phyloP scores from a whole-genome alignment of 306 rosid genomes.

The Medicago truncatula region DNA sequence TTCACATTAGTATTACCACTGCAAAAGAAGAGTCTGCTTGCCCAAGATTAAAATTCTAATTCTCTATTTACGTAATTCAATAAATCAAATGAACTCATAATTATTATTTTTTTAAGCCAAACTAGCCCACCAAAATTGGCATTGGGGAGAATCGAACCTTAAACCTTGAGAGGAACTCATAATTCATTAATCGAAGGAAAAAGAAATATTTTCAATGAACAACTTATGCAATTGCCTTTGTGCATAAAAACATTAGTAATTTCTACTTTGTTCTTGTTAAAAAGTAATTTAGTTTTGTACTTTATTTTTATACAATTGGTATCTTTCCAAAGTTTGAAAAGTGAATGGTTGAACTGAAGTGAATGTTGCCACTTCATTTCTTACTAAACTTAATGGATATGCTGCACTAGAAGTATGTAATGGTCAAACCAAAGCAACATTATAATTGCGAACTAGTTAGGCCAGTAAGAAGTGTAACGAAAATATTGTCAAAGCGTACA shows the following conservation, averaged over 20 bases:
- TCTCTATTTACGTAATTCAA: not conserved
- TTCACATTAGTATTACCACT: slow-evolving; percentile 14
- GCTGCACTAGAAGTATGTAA: not conserved
- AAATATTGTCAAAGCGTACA: slow-evolving; percentile 1
- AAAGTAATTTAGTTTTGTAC: not conserved
- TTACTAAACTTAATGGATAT: not conserved
- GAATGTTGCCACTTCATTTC: slow-evolving; percentile 8
- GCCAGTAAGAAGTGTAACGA: not conserved
- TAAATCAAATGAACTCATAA: not conserved
- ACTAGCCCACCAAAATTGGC: no score
- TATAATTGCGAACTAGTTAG: not conserved
- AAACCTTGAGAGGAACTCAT: no score
- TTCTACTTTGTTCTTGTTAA: not conserved
- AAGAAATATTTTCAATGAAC: not conserved
- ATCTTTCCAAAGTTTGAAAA: slow-evolving; percentile 1
- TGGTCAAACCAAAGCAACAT: not conserved
- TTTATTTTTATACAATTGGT: slow-evolving; percentile 15
- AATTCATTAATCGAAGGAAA: not conserved
- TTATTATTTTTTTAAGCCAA: not conserved
- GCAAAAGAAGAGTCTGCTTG: slow-evolving; percentile 21
- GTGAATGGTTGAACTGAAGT: not conserved
- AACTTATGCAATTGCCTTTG: not conserved
- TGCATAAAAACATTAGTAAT: not conserved
- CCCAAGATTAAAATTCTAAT: slow-evolving; percentile 20
- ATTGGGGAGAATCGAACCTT: no score